These are phyloP conservation scores for Diutina pseudorugosa DNA, from an alignment of 1,139 yeast genomes.

Conservation along the genomic window DNA sequence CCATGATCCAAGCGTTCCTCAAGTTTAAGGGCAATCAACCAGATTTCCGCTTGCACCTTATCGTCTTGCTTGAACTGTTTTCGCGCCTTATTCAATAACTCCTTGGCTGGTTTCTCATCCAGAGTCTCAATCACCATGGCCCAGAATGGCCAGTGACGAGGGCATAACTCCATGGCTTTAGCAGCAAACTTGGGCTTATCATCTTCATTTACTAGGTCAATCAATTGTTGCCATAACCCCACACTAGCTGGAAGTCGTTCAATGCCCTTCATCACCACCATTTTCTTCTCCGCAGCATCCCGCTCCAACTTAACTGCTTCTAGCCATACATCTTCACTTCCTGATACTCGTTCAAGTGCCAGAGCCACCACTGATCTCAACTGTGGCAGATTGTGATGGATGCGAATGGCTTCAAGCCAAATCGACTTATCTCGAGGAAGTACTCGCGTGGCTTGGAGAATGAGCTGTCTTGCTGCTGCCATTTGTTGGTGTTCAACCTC, in stretches of 20 bases:
- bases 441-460: constrained; percentile 59
- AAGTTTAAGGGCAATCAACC: constrained; percentile 61
- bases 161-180: constrained; percentile 63
- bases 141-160: constrained; percentile 61
- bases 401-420: constrained; percentile 72
- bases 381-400: constrained; percentile 30
- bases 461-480: constrained; percentile 44
- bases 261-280: constrained; percentile 47
- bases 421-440: constrained; percentile 60
- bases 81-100: constrained; percentile 47
- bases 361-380: neutral
- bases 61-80: constrained; percentile 35
- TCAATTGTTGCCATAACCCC: constrained; percentile 41
- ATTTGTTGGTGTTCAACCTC: constrained; percentile 57
- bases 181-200: constrained; percentile 34
- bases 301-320: neutral
- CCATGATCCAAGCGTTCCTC: constrained; percentile 38
- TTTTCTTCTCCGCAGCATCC: neutral
- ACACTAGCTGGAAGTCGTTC: constrained; percentile 37
- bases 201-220: constrained; percentile 36
- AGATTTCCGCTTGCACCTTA: constrained; percentile 29
- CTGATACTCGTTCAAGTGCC: neutral
- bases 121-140: constrained; percentile 28
- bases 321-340: neutral
- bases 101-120: constrained; percentile 37